Evolutionary conservation across 768 basidiomycete genomes (phyloP).

Genomic region (Favolaschia claudopus): DNA sequence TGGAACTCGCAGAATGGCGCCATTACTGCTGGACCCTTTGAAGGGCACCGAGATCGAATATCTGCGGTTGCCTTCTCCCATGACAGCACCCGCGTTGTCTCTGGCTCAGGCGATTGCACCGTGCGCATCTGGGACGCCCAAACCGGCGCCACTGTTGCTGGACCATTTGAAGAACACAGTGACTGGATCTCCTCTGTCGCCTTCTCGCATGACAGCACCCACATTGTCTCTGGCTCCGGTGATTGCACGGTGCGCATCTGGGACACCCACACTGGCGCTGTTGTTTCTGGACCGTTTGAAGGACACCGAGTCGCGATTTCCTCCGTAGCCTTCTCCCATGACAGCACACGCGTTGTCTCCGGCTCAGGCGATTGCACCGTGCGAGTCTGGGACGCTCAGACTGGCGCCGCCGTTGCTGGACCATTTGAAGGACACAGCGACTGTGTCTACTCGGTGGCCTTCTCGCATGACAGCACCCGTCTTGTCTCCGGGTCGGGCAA

Average conservation of each 20-base stretch:
- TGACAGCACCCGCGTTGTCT: slow-evolving; percentile 38
- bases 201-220: slow-evolving; percentile 29
- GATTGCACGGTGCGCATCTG: slow-evolving; percentile 35
- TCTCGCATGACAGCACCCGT: slow-evolving; percentile 28
- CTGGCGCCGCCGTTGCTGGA: slow-evolving; percentile 29
- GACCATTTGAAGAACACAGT: slow-evolving; percentile 21
- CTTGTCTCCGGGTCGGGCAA: slow-evolving; percentile 34
- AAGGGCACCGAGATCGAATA: not conserved
- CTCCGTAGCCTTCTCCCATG: not conserved
- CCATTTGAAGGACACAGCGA: slow-evolving; percentile 23
- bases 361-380: slow-evolving; percentile 60
- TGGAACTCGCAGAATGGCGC: not conserved
- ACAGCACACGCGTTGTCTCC: slow-evolving; percentile 41
- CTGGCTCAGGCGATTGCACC: slow-evolving; percentile 59
- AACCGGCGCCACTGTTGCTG: slow-evolving; percentile 34
- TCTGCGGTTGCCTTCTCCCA: not conserved
- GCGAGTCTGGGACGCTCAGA: slow-evolving; percentile 53
- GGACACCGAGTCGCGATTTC: slow-evolving; percentile 15
- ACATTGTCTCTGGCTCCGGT: slow-evolving; percentile 32
- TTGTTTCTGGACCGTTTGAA: not conserved
- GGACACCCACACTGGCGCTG: slow-evolving; percentile 27
- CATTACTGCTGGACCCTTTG: not conserved
- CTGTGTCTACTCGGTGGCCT: slow-evolving; percentile 25
- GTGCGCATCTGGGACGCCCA: slow-evolving; percentile 55
- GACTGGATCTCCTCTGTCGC: slow-evolving; percentile 23